Percentiles rank a stretch among this genome's conserved stretches.
These are phyloP conservation scores for Blastomyces parvus DNA, from an alignment of 2,329 filamentous ascomycete genomes.

Conservation along the genomic window DNA sequence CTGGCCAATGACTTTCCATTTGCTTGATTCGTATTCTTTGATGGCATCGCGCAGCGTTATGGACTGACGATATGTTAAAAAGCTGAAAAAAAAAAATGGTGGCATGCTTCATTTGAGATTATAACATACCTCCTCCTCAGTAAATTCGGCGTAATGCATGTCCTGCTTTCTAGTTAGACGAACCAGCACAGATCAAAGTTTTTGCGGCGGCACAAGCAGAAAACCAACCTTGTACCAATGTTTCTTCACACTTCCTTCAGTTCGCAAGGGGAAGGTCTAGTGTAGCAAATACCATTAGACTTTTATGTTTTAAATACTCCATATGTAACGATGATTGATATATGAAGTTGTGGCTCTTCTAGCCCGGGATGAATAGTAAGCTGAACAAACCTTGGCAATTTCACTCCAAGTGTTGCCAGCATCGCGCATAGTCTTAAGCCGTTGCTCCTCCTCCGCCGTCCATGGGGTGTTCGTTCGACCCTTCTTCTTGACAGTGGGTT, in stretches of 20 bases:
- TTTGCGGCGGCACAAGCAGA: conserved; percentile 12
- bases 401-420: conserved; percentile 92
- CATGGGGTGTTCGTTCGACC: conserved; percentile 97
- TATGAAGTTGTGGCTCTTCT: neutral
- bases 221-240: conserved; percentile 89
- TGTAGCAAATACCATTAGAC: conserved; percentile 5
- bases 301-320: neutral
- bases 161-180: conserved; percentile 49
- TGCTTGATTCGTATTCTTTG: conserved; percentile 97
- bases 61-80: conserved; percentile 23
- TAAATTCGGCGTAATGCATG: conserved; percentile 99
- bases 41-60: conserved; percentile 71
- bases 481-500: conserved; percentile 59
- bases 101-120: conserved; percentile 1
- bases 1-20: conserved; percentile 94
- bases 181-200: neutral
- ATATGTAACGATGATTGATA: neutral
- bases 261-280: conserved; percentile 82
- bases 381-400: conserved; percentile 72
- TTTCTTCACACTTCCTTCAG: conserved; percentile 97
- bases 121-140: conserved; percentile 73
- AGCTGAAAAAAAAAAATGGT: too few relatives aligned
- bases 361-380: neutral
- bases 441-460: conserved; percentile 87
- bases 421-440: conserved; percentile 89